A percentile compares a stretch with the other conserved stretches of the same genome.
Evolutionary conservation across 768 basidiomycete species (phyloP).

Genomic region (Termitomyces sp.): DNA sequence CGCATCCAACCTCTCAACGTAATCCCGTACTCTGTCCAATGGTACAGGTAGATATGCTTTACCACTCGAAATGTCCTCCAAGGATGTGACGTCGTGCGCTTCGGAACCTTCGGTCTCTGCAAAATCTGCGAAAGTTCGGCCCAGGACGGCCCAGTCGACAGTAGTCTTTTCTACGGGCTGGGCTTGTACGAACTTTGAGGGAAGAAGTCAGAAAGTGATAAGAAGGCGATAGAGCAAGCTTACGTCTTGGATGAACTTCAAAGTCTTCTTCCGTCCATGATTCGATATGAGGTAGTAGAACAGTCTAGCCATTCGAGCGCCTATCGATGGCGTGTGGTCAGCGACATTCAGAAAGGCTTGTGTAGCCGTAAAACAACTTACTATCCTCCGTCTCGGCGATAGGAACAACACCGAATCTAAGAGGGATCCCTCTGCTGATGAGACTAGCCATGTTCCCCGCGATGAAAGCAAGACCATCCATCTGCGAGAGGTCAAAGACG

Average conservation of each 20-base stretch:
- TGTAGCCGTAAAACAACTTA: constrained; percentile 10
- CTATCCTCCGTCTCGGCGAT: constrained; percentile 48
- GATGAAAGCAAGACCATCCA: constrained; percentile 56
- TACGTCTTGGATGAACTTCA: constrained; percentile 56
- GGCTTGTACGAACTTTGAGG: constrained; percentile 30
- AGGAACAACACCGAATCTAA: constrained; percentile 86
- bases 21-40: constrained; percentile 43
- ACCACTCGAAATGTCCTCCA: constrained; percentile 35
- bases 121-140: constrained; percentile 33
- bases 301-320: constrained; percentile 64
- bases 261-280: constrained; percentile 59
- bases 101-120: constrained; percentile 21
- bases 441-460: constrained; percentile 59
- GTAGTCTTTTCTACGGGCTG: constrained; percentile 24
- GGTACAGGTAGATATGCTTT: constrained; percentile 23
- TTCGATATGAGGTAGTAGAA: constrained; percentile 61
- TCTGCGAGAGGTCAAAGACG: constrained; percentile 71
- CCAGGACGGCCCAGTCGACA: constrained; percentile 36
- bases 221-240: constrained; percentile 5
- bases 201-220: not conserved
- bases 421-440: constrained; percentile 67
- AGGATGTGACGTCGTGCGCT: constrained; percentile 15
- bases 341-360: not conserved
- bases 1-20: constrained; percentile 54
- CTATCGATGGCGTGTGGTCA: constrained; percentile 25